Evolutionary conservation across 2,329 filamentous ascomycete species (phyloP).

Genomic region (Trichoderma afroharzianum): DNA sequence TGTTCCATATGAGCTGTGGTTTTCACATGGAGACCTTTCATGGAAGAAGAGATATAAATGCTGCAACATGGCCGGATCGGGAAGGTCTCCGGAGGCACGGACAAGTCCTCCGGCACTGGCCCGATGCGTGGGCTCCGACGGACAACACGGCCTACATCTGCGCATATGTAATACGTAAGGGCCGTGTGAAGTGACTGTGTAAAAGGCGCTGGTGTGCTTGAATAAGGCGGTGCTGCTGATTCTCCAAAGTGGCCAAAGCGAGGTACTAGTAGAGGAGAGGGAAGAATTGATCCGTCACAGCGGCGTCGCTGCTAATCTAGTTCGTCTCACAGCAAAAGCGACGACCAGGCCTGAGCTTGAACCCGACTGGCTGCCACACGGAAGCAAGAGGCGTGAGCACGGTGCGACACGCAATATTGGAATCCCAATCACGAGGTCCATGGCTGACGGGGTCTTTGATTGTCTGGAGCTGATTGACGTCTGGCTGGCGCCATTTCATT

Average conservation of each 20-base stretch:
- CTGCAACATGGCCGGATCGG: neutral
- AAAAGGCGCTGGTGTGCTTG: neutral
- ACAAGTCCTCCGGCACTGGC: neutral
- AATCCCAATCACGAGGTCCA: conserved; percentile 16
- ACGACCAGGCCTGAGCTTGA: neutral
- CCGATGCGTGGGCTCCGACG: conserved; percentile 2
- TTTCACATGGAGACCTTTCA: neutral
- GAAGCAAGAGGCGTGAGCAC: conserved; percentile 11
- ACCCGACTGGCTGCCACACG: conserved; percentile 1
- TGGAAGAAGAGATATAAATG: neutral
- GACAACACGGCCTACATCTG: neutral
- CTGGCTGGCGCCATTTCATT: conserved; percentile 9
- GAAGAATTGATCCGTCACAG: neutral
- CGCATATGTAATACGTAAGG: neutral
- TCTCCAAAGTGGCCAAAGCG: neutral
- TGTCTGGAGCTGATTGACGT: conserved; percentile 16
- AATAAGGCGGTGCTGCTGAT: neutral
- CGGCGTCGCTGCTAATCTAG: neutral
- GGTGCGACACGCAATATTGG: conserved; percentile 16
- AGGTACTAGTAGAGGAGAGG: neutral
- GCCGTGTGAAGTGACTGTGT: neutral
- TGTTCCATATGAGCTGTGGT: neutral
- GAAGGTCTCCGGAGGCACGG: conserved; percentile 14
- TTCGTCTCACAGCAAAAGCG: conserved; percentile 1
- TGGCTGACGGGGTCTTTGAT: conserved; percentile 7